phyloP scores from a whole-genome alignment of 2,329 filamentous ascomycete genomes.

The Aschersonia sp. region DNA sequence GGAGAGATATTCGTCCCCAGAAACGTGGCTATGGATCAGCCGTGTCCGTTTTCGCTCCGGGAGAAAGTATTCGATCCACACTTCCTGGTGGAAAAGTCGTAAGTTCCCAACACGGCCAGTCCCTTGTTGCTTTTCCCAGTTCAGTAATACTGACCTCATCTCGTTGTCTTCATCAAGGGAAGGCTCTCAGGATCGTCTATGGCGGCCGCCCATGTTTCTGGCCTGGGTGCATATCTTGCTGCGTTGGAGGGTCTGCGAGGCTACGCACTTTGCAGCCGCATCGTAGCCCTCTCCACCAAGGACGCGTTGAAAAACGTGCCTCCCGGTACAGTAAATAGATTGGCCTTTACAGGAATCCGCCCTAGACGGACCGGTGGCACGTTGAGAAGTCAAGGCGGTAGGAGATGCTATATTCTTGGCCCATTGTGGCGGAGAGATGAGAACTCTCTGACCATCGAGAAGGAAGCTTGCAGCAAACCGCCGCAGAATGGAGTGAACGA shows the following conservation, averaged over 20 bases:
- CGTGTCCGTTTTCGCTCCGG: conserved; percentile 37
- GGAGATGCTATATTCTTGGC: too few relatives aligned
- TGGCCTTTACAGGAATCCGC: background rate
- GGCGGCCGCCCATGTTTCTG: conserved; percentile 4
- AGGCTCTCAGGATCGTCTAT: conserved; percentile 20
- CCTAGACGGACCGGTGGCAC: background rate
- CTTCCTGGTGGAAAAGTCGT: conserved; percentile 25
- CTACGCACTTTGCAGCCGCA: background rate
- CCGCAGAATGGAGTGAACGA: too few relatives aligned
- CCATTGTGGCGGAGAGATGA: too few relatives aligned
- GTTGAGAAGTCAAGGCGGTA: background rate
- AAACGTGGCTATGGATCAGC: conserved; percentile 34
- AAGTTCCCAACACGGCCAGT: background rate
- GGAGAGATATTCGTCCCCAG: background rate
- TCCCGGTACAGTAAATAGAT: background rate
- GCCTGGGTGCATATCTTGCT: background rate
- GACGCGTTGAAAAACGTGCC: background rate
- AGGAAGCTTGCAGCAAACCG: too few relatives aligned
- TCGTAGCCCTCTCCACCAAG: background rate
- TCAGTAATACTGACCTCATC: too few relatives aligned
- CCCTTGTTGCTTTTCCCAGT: background rate
- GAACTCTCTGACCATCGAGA: too few relatives aligned
- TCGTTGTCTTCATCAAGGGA: background rate
- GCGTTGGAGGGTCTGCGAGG: background rate
- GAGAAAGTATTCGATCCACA: conserved; percentile 28